Conservation (phyloP, 208 protist species). For the Leishmania gerbilli region DNA sequence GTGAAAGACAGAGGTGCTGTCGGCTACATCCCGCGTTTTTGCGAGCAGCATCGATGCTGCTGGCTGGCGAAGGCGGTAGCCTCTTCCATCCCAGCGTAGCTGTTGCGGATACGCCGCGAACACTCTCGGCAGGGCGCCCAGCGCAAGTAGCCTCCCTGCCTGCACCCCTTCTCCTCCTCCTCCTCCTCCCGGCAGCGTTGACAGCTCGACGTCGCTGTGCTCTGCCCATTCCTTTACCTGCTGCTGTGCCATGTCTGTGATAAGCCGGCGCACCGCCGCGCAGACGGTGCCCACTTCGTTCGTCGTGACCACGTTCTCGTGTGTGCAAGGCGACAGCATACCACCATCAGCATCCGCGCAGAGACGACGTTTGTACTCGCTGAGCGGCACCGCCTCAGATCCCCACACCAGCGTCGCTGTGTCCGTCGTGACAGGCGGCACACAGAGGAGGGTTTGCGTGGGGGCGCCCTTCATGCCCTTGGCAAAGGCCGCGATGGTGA, state of each 20-base stretch:
- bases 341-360: not conserved
- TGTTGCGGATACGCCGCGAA: conserved; percentile 30
- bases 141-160: not conserved
- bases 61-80: conserved; percentile 26
- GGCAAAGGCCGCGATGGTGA: conserved; percentile 43
- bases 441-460: conserved; percentile 31
- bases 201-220: not conserved
- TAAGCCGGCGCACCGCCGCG: conserved; percentile 4
- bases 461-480: conserved; percentile 7
- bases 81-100: conserved; percentile 35
- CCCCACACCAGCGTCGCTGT: conserved; percentile 33
- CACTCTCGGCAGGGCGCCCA: conserved; percentile 31
- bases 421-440: conserved; percentile 32
- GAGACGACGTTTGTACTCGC: conserved; percentile 10
- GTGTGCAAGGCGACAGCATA: not conserved
- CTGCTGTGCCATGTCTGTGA: conserved; percentile 12
- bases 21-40: not conserved
- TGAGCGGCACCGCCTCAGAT: conserved; percentile 8
- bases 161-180: not conserved
- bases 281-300: conserved; percentile 24
- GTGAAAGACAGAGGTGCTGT: conserved; percentile 7
- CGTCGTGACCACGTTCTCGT: conserved; percentile 14
- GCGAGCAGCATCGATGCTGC: not conserved
- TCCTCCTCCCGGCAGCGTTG: not conserved
- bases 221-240: conserved; percentile 3